Evolutionary conservation across 371 early-diverging fungal species (phyloP).

Genomic region (Parasitella parasitica): DNA sequence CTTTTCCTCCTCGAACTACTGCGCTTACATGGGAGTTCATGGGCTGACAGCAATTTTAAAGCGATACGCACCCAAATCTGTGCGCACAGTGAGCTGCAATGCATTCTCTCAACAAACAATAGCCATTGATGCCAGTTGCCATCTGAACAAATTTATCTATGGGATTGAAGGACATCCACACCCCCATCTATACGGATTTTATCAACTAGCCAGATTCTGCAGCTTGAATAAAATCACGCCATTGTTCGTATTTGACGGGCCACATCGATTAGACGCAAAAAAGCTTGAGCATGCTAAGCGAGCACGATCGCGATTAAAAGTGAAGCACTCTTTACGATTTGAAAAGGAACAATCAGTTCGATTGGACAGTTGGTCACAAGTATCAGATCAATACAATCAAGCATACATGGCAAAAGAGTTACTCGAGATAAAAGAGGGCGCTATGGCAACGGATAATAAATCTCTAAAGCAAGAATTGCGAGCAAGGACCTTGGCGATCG

Average conservation of each 20-base stretch:
- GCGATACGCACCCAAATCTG: constrained; percentile 48
- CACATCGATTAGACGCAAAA: constrained; percentile 49
- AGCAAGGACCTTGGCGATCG: constrained; percentile 15
- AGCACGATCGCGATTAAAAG: constrained; percentile 29
- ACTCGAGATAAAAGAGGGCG: too few species aligned
- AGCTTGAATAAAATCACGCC: constrained; percentile 50
- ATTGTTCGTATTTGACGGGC: constrained; percentile 65
- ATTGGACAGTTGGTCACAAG: constrained; percentile 32
- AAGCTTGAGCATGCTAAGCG: constrained; percentile 42
- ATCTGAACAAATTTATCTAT: constrained; percentile 55
- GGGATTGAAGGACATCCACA: constrained; percentile 49
- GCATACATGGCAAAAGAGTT: not conserved
- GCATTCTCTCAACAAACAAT: constrained; percentile 40
- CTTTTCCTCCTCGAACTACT: too few species aligned
- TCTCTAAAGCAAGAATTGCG: constrained; percentile 16
- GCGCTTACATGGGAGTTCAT: constrained; percentile 54
- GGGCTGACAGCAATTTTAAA: constrained; percentile 52
- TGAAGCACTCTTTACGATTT: constrained; percentile 26
- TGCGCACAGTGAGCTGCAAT: constrained; percentile 32
- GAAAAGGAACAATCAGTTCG: constrained; percentile 34
- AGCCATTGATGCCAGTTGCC: constrained; percentile 64
- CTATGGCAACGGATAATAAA: too few species aligned
- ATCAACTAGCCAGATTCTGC: constrained; percentile 46
- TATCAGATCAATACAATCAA: constrained; percentile 14
- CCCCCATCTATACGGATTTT: constrained; percentile 57